Percentiles rank a stretch among this genome's conserved stretches.
Evolutionary conservation across 2,329 filamentous ascomycete species (phyloP).

Genomic region (Gnomoniopsis sp.): DNA sequence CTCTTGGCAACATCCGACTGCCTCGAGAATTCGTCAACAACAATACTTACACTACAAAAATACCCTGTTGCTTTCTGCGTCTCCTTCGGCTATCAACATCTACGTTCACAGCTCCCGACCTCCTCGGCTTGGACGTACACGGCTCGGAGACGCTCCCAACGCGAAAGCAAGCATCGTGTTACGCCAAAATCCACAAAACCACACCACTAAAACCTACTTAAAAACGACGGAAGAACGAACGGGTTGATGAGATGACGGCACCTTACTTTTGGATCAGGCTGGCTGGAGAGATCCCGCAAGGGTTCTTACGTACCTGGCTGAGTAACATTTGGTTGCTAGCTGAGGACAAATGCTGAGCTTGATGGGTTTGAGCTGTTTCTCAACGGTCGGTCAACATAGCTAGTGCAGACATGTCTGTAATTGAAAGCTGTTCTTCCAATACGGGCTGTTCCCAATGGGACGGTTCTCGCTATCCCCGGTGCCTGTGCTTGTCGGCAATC

Average conservation of each 20-base stretch:
- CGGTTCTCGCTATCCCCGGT: not conserved
- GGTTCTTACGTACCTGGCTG: not conserved
- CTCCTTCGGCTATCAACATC: not conserved
- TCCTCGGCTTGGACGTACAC: not conserved
- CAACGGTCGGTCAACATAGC: not conserved
- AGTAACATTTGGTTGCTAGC: not conserved
- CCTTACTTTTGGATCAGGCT: not conserved
- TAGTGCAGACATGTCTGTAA: not conserved
- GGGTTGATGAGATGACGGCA: not conserved
- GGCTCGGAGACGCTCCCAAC: not conserved
- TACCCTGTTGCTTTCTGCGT: not conserved
- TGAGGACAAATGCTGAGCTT: not conserved
- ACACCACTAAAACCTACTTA: not conserved
- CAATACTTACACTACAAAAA: not conserved
- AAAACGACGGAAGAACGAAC: not conserved
- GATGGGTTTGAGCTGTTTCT: not conserved
- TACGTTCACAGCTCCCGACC: not conserved
- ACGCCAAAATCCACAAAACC: not conserved
- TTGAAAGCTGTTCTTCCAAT: not conserved
- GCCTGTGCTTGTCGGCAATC: not conserved
- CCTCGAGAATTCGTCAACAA: conserved; percentile 1
- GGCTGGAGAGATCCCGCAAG: not conserved
- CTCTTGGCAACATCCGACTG: conserved; percentile 1
- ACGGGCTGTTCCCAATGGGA: not conserved
- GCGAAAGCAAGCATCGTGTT: not conserved